These are phyloP conservation scores for Nyctanthes arbortristis DNA, from an alignment of 257 asterid species.

Conservation along the genomic window DNA sequence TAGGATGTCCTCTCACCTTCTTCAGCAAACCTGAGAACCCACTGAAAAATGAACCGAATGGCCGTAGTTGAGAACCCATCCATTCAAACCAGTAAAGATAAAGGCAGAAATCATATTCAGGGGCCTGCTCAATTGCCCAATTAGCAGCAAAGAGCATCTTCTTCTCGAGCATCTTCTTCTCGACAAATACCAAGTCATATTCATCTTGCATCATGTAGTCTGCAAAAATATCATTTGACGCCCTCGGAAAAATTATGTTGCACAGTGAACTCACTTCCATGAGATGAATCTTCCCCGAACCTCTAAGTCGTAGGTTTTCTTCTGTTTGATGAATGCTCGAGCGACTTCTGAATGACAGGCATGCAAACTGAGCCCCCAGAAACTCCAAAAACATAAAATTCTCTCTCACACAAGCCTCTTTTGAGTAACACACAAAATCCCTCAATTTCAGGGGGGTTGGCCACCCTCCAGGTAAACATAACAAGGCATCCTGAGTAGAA, in stretches of 20 bases:
- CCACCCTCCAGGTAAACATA: slow-evolving; percentile 89
- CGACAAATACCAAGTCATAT: slow-evolving; percentile 39
- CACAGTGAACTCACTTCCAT: slow-evolving; percentile 51
- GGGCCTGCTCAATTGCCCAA: slow-evolving; percentile 89
- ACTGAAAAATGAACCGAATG: slow-evolving; percentile 47
- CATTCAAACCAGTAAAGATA: slow-evolving; percentile 76
- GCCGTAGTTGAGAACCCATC: slow-evolving; percentile 58
- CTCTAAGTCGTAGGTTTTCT: slow-evolving; percentile 32
- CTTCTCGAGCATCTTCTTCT: slow-evolving; percentile 53
- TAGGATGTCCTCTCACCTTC: slow-evolving; percentile 62
- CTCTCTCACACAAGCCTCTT: slow-evolving; percentile 67
- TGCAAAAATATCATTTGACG: slow-evolving; percentile 27
- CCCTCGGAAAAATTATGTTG: slow-evolving; percentile 46
- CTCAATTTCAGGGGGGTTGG: slow-evolving; percentile 72
- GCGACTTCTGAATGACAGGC: slow-evolving; percentile 21
- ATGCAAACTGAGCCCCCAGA: slow-evolving; percentile 63
- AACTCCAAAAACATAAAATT: slow-evolving; percentile 72
- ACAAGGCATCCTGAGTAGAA: slow-evolving; percentile 44
- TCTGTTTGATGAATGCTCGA: slow-evolving; percentile 27
- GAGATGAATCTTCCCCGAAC: slow-evolving; percentile 39
- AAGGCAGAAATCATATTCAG: slow-evolving; percentile 64
- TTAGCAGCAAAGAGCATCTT: slow-evolving; percentile 76
- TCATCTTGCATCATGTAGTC: slow-evolving; percentile 30
- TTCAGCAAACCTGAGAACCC: slow-evolving; percentile 46
- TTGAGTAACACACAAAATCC: slow-evolving; percentile 63